Evolutionary conservation across 2,329 filamentous ascomycete genomes (phyloP).

Genomic region (Metarhizium brunneum): DNA sequence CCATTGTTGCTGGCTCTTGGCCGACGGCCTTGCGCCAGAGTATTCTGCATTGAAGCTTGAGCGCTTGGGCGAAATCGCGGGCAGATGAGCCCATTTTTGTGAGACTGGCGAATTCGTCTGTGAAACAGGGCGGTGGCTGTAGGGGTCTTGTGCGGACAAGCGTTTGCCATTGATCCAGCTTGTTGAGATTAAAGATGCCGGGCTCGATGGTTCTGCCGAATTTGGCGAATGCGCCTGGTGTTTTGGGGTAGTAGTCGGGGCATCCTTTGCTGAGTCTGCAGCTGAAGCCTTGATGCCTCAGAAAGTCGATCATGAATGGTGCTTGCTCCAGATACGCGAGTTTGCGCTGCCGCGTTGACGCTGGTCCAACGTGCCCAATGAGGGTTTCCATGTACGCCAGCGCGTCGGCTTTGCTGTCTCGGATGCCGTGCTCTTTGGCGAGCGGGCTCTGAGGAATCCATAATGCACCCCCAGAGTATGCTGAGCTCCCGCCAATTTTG

Average conservation of each 20-base stretch:
- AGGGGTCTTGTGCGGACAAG: not conserved
- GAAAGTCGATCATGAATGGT: not conserved
- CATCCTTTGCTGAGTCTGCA: not conserved
- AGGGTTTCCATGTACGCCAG: not conserved
- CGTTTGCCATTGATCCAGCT: not conserved
- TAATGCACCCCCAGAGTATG: not conserved
- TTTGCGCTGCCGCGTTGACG: not conserved
- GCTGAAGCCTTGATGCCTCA: not conserved
- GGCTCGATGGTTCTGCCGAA: not conserved
- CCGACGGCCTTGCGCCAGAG: not conserved
- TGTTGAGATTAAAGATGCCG: not conserved
- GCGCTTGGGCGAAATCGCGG: not conserved
- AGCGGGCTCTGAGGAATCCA: not conserved
- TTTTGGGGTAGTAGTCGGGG: not conserved
- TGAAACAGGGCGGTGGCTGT: not conserved
- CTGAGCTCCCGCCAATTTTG: not conserved
- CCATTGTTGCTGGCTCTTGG: not conserved
- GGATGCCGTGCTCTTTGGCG: not conserved
- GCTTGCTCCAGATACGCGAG: not conserved
- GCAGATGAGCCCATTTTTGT: not conserved
- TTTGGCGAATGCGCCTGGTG: not conserved
- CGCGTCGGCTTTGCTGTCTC: not conserved
- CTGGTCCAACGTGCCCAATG: not conserved
- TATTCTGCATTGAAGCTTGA: not conserved
- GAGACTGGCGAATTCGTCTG: not conserved